Conservation (phyloP, 2,329 filamentous ascomycete species). For the Verticillium dahliae region DNA sequence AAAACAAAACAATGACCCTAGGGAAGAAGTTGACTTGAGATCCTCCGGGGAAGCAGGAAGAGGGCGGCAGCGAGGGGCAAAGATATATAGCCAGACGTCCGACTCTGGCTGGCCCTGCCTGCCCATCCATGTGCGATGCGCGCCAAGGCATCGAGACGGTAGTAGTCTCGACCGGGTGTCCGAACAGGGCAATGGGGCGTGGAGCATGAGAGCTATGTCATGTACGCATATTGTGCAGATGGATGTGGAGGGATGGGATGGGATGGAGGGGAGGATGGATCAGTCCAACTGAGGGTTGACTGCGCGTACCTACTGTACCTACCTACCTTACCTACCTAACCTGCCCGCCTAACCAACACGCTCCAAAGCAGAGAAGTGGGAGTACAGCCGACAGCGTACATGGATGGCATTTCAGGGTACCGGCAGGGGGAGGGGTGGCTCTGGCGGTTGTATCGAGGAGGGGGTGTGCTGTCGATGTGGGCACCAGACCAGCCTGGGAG, state of each 20-base stretch:
- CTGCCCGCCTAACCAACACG: neutral
- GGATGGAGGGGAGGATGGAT: neutral
- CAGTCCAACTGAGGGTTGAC: neutral
- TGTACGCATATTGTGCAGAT: slow-evolving; percentile 1
- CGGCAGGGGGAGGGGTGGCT: slow-evolving; percentile 1
- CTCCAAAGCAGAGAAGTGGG: neutral
- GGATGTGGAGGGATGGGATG: neutral
- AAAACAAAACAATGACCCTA: slow-evolving; percentile 2
- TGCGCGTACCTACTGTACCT: neutral
- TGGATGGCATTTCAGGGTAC: slow-evolving; percentile 2
- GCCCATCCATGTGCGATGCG: neutral
- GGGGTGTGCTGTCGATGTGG: neutral
- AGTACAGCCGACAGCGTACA: neutral
- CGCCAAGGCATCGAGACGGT: slow-evolving; percentile 4
- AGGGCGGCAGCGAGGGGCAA: neutral
- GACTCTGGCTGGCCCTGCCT: slow-evolving; percentile 1
- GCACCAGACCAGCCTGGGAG: neutral
- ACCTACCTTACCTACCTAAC: too few species aligned
- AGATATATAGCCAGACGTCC: slow-evolving; percentile 3
- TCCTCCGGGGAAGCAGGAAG: neutral
- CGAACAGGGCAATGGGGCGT: slow-evolving; percentile 3
- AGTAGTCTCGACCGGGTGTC: slow-evolving; percentile 1
- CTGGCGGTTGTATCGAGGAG: slow-evolving; percentile 2
- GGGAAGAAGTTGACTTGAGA: neutral
- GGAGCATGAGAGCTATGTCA: neutral